Base-by-base conservation (phyloP, 2,329 filamentous ascomycete genomes). In the Ophiosphaerella narmari region DNA sequence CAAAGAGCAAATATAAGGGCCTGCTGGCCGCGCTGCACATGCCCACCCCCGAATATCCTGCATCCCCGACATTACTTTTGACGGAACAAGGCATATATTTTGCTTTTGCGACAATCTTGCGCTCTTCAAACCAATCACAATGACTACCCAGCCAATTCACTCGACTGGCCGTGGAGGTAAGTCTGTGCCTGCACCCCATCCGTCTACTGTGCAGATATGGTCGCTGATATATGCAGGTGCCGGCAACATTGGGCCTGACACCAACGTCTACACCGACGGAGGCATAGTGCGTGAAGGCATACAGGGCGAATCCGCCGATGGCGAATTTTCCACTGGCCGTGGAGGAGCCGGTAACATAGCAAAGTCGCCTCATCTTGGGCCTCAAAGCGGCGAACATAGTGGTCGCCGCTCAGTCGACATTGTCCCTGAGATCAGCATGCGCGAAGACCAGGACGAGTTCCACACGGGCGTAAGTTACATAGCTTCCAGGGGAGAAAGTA, bases 81-180 rank as follows among this genome's bases (percentile, higher is more conserved):
- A 26, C 16, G 53, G 40, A 33, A 16, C 31, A 14, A 50, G 41
- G 40, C 34, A 49, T 31, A 46, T 29, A 24, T 41, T 46, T 63
- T 56, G 32, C 52, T 56, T 54, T 54, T 36, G 18, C 26, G 38
- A 43, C 38, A 21, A 26, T 29, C 24, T 18, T 14, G 32, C 29
- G 37, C 40, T 35, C 26, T 42, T 14, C 11, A 46, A 50, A 40
- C 18, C 38, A 26, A 48, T 16, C 38, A 65, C 26, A 23, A 73
- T 71, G 68, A 56, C 70, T 50, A 55, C 57, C 14, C 55, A 54
- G 43, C 75, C 74, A 7, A 73, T 80, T 47, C 76, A 80, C 54
- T 84, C 82, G 18, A 83, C 83, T 57, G 82, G 82, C 50, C 80
- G 82, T 56, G 82, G 82, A 70, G 82, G 82, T 83, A 73, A 51